A percentile compares a stretch with the other conserved stretches of the same genome.
Conservation (phyloP, 306 rosid genomes). For the Pterocarpus santalinus region DNA sequence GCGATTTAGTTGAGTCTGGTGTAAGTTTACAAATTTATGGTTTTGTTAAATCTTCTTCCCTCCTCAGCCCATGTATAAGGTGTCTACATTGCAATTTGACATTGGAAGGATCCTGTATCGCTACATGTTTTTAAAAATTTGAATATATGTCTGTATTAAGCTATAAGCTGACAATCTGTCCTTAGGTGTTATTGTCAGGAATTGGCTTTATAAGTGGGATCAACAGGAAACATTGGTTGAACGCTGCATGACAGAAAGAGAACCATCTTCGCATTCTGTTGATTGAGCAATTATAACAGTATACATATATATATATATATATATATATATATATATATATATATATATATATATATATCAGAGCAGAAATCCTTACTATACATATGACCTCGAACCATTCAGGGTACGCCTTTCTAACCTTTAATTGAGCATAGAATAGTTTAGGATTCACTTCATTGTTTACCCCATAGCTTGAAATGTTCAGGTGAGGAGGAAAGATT, state of each 20-base stretch:
- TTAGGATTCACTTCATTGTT: conserved; percentile 33
- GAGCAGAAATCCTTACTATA: conserved; percentile 79
- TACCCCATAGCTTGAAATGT: conserved; percentile 38
- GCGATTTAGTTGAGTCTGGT: conserved; percentile 9
- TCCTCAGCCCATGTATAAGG: not conserved
- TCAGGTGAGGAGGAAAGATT: conserved; percentile 99
- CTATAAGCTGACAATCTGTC: not conserved
- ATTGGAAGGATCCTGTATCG: conserved; percentile 11
- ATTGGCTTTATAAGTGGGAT: conserved; percentile 15
- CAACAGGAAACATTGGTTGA: conserved; percentile 13
- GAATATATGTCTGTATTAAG: not conserved
- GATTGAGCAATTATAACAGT: conserved; percentile 36
- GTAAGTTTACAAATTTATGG: not conserved
- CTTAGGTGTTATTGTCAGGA: conserved; percentile 8
- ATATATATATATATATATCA: conserved; percentile 63
- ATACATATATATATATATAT: too few species aligned
- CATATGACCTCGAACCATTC: conserved; percentile 98
- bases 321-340: too few species aligned
- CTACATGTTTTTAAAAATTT: not conserved
- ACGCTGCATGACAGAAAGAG: not conserved
- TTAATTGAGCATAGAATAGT: conserved; percentile 30
- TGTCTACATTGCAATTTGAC: not conserved
- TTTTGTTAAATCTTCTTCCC: not conserved
- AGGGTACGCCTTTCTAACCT: conserved; percentile 67
- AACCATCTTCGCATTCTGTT: not conserved